Conservation (phyloP, 164 flowering plant genomes). For the Annona cherimola region DNA sequence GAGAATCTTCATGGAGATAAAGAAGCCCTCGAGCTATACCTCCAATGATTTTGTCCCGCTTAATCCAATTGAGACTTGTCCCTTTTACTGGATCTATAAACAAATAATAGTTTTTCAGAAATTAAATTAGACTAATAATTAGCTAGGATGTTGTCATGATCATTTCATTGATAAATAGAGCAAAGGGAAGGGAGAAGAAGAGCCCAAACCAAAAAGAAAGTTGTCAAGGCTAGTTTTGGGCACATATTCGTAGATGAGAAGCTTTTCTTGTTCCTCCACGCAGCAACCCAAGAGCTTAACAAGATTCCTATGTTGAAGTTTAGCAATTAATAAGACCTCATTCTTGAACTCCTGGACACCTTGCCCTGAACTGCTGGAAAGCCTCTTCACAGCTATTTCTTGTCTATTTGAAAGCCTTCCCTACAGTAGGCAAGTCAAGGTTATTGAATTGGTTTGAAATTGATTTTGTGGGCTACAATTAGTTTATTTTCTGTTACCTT, state of each 20-base stretch:
- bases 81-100: background rate
- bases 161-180: background rate
- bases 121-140: background rate
- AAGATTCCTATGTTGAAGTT: conserved; percentile 42
- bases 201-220: conserved; percentile 25
- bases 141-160: background rate
- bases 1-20: conserved; percentile 60
- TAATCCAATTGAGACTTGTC: conserved; percentile 16
- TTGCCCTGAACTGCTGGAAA: conserved; percentile 27
- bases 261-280: conserved; percentile 28
- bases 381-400: conserved; percentile 42
- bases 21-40: conserved; percentile 54
- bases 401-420: conserved; percentile 27
- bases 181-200: background rate
- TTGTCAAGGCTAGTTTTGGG: conserved; percentile 31
- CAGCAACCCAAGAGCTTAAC: conserved; percentile 38
- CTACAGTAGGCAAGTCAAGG: conserved; percentile 8
- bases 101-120: background rate
- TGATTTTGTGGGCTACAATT: no score
- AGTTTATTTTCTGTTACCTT: background rate
- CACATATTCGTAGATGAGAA: conserved; percentile 38
- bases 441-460: no score
- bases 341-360: conserved; percentile 35
- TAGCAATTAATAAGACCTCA: conserved; percentile 31
- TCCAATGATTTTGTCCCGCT: conserved; percentile 20